phyloP scores from a whole-genome alignment of 768 basidiomycete genomes.

The Lactifluus pinguis region DNA sequence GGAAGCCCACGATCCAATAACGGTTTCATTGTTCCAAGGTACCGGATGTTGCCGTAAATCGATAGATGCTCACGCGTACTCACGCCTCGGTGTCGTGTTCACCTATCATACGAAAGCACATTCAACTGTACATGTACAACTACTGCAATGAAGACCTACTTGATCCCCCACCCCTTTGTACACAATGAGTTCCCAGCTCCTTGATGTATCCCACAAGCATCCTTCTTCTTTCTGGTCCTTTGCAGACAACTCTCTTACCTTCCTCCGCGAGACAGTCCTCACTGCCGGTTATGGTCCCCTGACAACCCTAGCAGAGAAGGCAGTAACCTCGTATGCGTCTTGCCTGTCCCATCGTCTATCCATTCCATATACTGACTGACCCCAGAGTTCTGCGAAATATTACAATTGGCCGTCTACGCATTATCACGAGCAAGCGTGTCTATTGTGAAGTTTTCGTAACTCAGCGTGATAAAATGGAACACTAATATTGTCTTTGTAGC shows the following conservation, averaged over 20 bases:
- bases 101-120: too few relatives aligned
- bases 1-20: not conserved
- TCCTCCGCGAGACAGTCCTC: not conserved
- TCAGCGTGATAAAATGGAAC: too few relatives aligned
- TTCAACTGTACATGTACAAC: too few relatives aligned
- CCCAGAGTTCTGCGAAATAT: not conserved
- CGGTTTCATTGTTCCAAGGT: not conserved
- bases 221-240: conserved; percentile 5
- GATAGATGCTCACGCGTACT: too few relatives aligned
- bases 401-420: not conserved
- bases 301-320: conserved; percentile 4
- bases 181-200: conserved; percentile 2
- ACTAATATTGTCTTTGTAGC: too few relatives aligned
- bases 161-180: too few relatives aligned
- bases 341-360: not conserved
- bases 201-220: conserved; percentile 6
- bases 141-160: too few relatives aligned
- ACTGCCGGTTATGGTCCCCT: conserved; percentile 1
- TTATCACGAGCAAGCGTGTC: not conserved
- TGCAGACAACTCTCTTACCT: conserved; percentile 5
- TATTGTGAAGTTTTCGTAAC: too few relatives aligned
- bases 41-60: too few relatives aligned
- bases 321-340: not conserved
- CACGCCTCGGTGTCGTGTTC: too few relatives aligned
- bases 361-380: not conserved